A percentile compares a stretch with the other conserved stretches of the same genome.
These are phyloP conservation scores for Rubia tinctorum DNA, from an alignment of 305 asterid species.

Conservation along the genomic window DNA sequence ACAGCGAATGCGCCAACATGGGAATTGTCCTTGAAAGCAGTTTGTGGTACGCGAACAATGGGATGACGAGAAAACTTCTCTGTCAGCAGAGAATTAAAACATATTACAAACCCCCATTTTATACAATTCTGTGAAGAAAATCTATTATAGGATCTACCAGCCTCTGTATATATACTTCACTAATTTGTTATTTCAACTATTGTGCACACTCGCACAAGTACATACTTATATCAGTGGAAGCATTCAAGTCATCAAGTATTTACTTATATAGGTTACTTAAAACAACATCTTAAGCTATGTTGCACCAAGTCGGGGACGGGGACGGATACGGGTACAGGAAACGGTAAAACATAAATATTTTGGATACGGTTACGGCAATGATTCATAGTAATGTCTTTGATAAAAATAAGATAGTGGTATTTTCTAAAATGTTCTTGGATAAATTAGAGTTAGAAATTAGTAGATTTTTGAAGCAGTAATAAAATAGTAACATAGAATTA, in stretches of 20 bases:
- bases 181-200: not conserved
- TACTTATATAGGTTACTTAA: not conserved
- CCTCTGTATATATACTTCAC: not conserved
- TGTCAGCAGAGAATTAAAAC: constrained; percentile 26
- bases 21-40: constrained; percentile 89
- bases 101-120: not conserved
- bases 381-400: no score
- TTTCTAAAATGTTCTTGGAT: no score
- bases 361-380: no score
- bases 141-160: not conserved
- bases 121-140: not conserved
- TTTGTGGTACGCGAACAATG: constrained; percentile 69
- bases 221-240: not conserved
- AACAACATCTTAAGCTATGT: no score
- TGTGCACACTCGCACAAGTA: not conserved
- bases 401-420: no score
- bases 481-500: no score
- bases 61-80: constrained; percentile 92
- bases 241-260: not conserved
- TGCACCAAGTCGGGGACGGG: no score
- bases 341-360: no score
- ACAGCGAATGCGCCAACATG: constrained; percentile 92
- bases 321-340: no score
- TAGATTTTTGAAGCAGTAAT: no score
- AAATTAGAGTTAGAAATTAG: no score